Evolutionary conservation across 2,329 filamentous ascomycete species (phyloP), one percentile per base, ranked within the genome.

Genomic region (Colletotrichum spaethianum): DNA sequence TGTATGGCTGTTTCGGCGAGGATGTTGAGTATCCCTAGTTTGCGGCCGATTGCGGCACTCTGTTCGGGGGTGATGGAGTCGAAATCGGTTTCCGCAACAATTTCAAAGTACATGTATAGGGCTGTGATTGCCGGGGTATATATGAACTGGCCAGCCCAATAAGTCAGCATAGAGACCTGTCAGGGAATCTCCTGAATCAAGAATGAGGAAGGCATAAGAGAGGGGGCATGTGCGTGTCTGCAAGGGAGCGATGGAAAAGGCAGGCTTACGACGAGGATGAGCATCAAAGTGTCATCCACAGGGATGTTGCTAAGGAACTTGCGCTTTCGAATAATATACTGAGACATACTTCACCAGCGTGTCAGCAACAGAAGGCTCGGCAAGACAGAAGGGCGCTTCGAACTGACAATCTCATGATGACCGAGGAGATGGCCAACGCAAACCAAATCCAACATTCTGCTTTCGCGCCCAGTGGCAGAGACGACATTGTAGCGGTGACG

Each of bases 381-480:
- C 26, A 12, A 18, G 9, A 14, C 4, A 3, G 26, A 48, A 23
- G 7, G 38, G 14, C 11, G 7, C 23, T n/a, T n/a, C n/a, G n/a
- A 12, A 64, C 65, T 18, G 6, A 72, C 70, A 63, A 72, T 64
- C 70, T 61, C n/a, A 59, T 28, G 16, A 62, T 28, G 9, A 72
- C 70, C n/a, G 66, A 55, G 8, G 20, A 28, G 14, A 64, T 55
- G 20, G 66, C 70, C 14, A 72, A 26, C 7, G 36, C 8, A 14
- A 60, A 72, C 70, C 66, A 72, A 3, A 50, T 20, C 70, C 66
- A 72, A n/a, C 65, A 70, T 52, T 72, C 70, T 44, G 33, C 70
- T n/a, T 9, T 64, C 60, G 56, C 33, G 16, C 56, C 40, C 12
- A 20, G 18, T n/a, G 70, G 40, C n/a, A 53, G 28, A 20, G 44